Percentiles rank a stretch among this genome's conserved stretches.
These are phyloP conservation scores for Talaromyces sp. DNA, from an alignment of 2,329 filamentous ascomycete species.

Conservation along the genomic window DNA sequence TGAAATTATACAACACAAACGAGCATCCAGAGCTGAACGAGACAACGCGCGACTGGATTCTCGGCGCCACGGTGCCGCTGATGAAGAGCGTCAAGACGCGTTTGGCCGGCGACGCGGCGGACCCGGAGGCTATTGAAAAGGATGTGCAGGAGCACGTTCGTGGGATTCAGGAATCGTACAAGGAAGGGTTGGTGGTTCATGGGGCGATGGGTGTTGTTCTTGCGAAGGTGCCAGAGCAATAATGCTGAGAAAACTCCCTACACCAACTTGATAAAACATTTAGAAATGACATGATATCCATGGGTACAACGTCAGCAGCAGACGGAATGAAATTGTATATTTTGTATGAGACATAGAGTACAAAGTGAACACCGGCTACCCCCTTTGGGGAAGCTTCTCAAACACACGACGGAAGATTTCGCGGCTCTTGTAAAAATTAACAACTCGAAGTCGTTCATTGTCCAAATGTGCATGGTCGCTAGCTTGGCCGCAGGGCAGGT, in stretches of 20 bases:
- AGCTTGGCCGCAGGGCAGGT: slow-evolving; percentile 89
- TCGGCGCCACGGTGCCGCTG: neutral
- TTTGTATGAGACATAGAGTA: neutral
- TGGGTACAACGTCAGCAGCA: neutral
- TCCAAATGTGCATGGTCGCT: slow-evolving; percentile 92
- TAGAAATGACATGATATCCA: neutral
- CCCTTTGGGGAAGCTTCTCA: slow-evolving; percentile 50
- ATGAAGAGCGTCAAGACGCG: neutral
- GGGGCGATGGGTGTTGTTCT: slow-evolving; percentile 4
- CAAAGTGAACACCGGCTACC: neutral
- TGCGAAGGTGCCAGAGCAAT: neutral
- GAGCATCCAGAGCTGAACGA: slow-evolving; percentile 3
- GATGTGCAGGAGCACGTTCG: neutral
- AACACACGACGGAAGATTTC: slow-evolving; percentile 91
- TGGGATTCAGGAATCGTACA: neutral
- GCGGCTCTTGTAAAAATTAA: slow-evolving; percentile 84
- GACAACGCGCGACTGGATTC: neutral
- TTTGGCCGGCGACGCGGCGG: neutral
- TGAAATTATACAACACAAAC: neutral
- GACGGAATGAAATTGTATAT: neutral
- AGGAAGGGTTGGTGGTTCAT: slow-evolving; percentile 1
- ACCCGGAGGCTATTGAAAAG: slow-evolving; percentile 1
- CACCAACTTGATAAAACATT: neutral
- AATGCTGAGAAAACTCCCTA: neutral
- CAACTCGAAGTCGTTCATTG: slow-evolving; percentile 83